Conservation (phyloP, 805 yeast species). For the Monosporozyma servazzii region DNA sequence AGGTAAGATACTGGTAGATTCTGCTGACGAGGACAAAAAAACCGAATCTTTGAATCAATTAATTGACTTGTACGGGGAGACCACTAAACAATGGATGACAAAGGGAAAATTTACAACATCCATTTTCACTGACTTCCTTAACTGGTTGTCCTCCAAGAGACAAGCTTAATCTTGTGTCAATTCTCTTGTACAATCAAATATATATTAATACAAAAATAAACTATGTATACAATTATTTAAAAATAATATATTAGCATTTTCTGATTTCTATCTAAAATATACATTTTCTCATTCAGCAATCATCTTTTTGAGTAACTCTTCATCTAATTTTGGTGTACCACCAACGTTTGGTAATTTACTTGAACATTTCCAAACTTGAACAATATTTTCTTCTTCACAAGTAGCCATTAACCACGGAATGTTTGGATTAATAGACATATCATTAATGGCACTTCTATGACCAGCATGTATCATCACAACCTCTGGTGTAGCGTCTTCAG, state of each 20-base stretch:
- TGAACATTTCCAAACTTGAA: slow-evolving; percentile 39
- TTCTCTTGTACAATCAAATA: not conserved
- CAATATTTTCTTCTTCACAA: slow-evolving; percentile 36
- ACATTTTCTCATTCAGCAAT: not conserved
- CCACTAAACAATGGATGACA: slow-evolving; percentile 54
- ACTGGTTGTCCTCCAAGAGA: slow-evolving; percentile 61
- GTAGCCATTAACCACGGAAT: slow-evolving; percentile 72
- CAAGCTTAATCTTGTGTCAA: slow-evolving; percentile 4
- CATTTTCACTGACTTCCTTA: slow-evolving; percentile 66
- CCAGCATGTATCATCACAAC: slow-evolving; percentile 89
- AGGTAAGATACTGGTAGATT: slow-evolving; percentile 40
- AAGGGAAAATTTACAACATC: slow-evolving; percentile 21
- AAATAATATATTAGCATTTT: not conserved
- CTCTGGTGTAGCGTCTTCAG: slow-evolving; percentile 87
- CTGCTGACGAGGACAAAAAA: slow-evolving; percentile 24
- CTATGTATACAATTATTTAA: not conserved
- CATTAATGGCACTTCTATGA: slow-evolving; percentile 69
- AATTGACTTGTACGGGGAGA: slow-evolving; percentile 44
- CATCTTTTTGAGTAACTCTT: not conserved
- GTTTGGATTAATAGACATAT: slow-evolving; percentile 55
- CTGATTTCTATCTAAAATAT: not conserved
- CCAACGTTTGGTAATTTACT: slow-evolving; percentile 28
- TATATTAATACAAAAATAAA: not conserved
- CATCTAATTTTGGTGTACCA: slow-evolving; percentile 12
- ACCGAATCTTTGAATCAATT: slow-evolving; percentile 35